Base-by-base conservation (phyloP, 106 monocot species). In the Hemerocallis citrina region DNA sequence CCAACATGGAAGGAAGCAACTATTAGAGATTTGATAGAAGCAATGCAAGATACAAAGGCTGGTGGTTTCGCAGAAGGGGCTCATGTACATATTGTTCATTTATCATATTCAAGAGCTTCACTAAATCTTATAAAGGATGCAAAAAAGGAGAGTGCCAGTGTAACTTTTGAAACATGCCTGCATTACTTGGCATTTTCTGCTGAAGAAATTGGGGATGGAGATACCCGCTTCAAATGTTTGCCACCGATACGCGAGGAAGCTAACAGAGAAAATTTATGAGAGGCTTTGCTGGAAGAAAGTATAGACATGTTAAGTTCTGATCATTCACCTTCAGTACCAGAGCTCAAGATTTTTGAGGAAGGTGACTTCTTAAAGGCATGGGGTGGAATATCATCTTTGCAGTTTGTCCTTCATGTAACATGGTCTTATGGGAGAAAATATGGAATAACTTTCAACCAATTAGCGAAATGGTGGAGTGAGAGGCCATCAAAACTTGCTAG, bases 331-430 rank as follows among this genome's bases (percentile, higher is more conserved):
- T 75, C 88, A 55, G 32, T 65, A 38, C 88, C 98, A 41, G 72
- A 82, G n/a, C 79, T 98, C 23, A 98, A 98, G 65, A 81, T 92
- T 34, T 64, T 82, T 36, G 71, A 85, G 46, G 85, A 98, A 69
- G 98, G 95, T 25, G 68, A 91, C 61, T 96, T 96, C 68, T 50
- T 96, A 36, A 86, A 65, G 43, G 93, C 98, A 31, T 98, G 98
- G 98, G 98, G 98, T 44, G 98, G 98, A 43, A 83, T 98, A 58
- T 91, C 98, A 45, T 98, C 98, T 59, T 76, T 98, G 75, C 98
- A 96, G 86, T 98, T 72, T 88, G 92, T 82, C 61, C 92, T 98
- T 58, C 92, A 91, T 13, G 74, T 78, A 24, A 92, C 98, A 28
- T 98, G 98, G 98, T 50, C 88, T 34, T 75, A 72, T 77, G 98